phyloP scores from a whole-genome alignment of 2,329 filamentous ascomycete genomes.

The Fusarium sp. region DNA sequence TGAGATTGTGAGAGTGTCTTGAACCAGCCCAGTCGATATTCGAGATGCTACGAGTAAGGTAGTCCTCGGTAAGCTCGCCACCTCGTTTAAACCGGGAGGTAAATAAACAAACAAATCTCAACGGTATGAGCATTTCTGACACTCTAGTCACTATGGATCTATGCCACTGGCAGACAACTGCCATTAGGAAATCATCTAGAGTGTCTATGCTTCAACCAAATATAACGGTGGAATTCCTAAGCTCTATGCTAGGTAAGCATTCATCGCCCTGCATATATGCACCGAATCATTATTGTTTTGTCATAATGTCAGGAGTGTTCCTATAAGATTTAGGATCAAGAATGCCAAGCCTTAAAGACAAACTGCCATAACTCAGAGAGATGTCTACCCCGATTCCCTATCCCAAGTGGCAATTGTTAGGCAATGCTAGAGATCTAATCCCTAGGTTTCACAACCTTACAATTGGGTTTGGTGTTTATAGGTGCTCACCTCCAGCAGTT shows the following conservation, averaged over 20 bases:
- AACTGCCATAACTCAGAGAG: neutral
- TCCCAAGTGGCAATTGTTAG: neutral
- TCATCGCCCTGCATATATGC: too few relatives aligned
- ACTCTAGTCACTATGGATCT: neutral
- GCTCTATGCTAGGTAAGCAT: too few relatives aligned
- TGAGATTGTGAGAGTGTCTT: neutral
- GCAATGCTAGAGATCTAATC: neutral
- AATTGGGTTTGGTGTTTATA: neutral
- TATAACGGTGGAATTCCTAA: neutral
- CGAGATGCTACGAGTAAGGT: neutral
- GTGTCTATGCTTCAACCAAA: neutral
- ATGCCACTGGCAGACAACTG: constrained; percentile 16
- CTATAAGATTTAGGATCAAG: too few relatives aligned
- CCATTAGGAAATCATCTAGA: neutral
- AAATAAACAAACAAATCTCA: neutral
- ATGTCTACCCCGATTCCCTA: too few relatives aligned
- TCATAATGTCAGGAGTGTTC: too few relatives aligned
- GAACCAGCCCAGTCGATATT: neutral
- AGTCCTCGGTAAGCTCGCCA: neutral
- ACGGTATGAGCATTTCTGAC: neutral
- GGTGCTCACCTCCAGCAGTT: neutral
- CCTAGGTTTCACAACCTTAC: neutral
- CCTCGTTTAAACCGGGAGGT: neutral
- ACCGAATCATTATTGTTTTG: too few relatives aligned
- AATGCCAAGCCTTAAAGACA: neutral